These are phyloP conservation scores for Suillus discolor DNA, from an alignment of 768 basidiomycete species.

Conservation along the genomic window DNA sequence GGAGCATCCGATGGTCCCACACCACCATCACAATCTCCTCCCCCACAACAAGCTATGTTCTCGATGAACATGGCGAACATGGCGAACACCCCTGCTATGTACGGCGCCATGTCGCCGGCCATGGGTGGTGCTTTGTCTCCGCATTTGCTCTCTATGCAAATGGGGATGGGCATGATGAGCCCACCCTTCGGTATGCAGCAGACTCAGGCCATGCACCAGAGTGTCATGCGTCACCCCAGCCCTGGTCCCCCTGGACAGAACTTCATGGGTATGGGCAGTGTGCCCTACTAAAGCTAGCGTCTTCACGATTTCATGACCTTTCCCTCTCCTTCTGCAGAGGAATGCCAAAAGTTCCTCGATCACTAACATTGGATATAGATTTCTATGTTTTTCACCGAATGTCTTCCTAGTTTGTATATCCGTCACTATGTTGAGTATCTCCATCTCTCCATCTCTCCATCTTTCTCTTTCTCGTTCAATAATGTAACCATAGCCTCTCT, in stretches of 20 bases:
- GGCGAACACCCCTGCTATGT: conserved; percentile 38
- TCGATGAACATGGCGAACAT: conserved; percentile 35
- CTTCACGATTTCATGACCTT: conserved; percentile 1
- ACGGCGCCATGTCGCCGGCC: conserved; percentile 32
- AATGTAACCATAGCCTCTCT: conserved; percentile 12
- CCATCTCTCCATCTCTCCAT: conserved; percentile 15
- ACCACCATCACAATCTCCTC: conserved; percentile 42
- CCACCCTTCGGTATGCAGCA: conserved; percentile 55
- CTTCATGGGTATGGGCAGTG: conserved; percentile 46
- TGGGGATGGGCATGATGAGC: conserved; percentile 49
- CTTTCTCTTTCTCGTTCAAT: conserved; percentile 22
- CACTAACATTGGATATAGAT: conserved; percentile 27
- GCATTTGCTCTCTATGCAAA: conserved; percentile 47
- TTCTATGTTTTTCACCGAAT: conserved; percentile 19
- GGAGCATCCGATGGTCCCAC: conserved; percentile 29
- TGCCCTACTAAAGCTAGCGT: conserved; percentile 29
- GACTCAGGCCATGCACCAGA: conserved; percentile 80
- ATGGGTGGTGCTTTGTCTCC: conserved; percentile 34
- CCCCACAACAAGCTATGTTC: conserved; percentile 49
- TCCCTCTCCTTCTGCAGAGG: not conserved
- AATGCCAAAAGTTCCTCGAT: conserved; percentile 2
- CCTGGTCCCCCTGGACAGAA: conserved; percentile 56
- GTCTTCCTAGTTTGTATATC: conserved; percentile 7
- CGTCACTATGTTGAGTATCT: conserved; percentile 7
- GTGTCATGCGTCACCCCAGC: conserved; percentile 82